These are phyloP conservation scores for Boletellus ananas DNA, from an alignment of 768 basidiomycete species.

Conservation along the genomic window DNA sequence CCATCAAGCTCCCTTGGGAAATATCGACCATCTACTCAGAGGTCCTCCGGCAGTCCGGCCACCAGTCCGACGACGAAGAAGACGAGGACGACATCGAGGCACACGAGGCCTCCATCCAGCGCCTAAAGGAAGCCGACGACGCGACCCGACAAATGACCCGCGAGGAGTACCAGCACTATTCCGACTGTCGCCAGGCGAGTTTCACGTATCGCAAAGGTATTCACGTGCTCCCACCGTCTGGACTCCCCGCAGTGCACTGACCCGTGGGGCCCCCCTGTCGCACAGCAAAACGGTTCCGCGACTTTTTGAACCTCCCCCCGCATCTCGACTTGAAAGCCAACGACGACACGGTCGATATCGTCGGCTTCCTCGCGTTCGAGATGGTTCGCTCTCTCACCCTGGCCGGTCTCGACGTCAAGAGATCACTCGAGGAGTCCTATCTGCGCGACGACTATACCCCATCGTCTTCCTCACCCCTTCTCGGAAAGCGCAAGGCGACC, in stretches of 20 bases:
- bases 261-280: background rate
- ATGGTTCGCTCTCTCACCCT: constrained; percentile 93
- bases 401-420: constrained; percentile 82
- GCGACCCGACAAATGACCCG: constrained; percentile 93
- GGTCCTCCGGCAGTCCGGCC: constrained; percentile 67
- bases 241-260: background rate
- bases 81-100: constrained; percentile 97
- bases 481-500: constrained; percentile 66
- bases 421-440: constrained; percentile 68
- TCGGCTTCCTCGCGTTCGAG: constrained; percentile 96
- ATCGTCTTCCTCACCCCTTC: constrained; percentile 45
- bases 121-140: constrained; percentile 93
- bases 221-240: no score
- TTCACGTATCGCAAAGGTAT: constrained; percentile 96
- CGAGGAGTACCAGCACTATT: constrained; percentile 96
- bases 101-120: constrained; percentile 87
- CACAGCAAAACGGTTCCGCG: constrained; percentile 88
- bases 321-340: constrained; percentile 86
- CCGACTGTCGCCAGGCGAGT: constrained; percentile 93
- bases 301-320: constrained; percentile 85
- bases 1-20: constrained; percentile 96
- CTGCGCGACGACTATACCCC: constrained; percentile 58
- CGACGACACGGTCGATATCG: constrained; percentile 94
- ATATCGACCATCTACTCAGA: constrained; percentile 89
- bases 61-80: constrained; percentile 91